Percentiles rank a stretch among this genome's conserved stretches.
These are phyloP conservation scores for Globisporangium irregulare DNA, from an alignment of 352 stramenopile species.

Conservation along the genomic window DNA sequence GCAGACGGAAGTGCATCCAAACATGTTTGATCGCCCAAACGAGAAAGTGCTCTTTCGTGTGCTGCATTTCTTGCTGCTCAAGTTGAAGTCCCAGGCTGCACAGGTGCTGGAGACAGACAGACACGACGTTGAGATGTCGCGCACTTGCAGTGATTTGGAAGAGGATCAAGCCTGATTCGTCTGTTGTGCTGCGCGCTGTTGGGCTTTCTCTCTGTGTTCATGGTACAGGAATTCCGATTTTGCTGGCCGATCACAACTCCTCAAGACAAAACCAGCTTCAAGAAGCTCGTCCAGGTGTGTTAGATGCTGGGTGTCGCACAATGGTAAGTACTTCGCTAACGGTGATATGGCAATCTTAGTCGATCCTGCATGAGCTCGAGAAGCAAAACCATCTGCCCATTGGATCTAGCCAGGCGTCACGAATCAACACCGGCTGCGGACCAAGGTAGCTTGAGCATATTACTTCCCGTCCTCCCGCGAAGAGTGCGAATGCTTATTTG, in stretches of 20 bases:
- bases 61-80: slow-evolving; percentile 45
- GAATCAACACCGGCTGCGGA: slow-evolving; percentile 49
- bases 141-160: background rate
- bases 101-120: slow-evolving; percentile 15
- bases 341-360: slow-evolving; percentile 16
- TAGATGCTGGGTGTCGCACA: background rate
- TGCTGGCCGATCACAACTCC: slow-evolving; percentile 55
- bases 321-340: background rate
- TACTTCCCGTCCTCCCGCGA: background rate
- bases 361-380: slow-evolving; percentile 41
- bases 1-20: slow-evolving; percentile 22
- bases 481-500: background rate
- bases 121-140: background rate
- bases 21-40: slow-evolving; percentile 53
- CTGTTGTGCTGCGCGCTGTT: background rate
- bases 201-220: background rate
- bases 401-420: slow-evolving; percentile 48
- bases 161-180: background rate
- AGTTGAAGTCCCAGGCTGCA: slow-evolving; percentile 19
- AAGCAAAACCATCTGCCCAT: slow-evolving; percentile 37
- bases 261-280: slow-evolving; percentile 62
- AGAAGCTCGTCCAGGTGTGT: slow-evolving; percentile 50
- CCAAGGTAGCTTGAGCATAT: slow-evolving; percentile 24
- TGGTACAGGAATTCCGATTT: slow-evolving; percentile 40
- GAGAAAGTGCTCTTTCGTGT: slow-evolving; percentile 49